A percentile compares a stretch with the other conserved stretches of the same genome.
Conservation (phyloP, 2,329 filamentous ascomycete species). For the Penicillium janthinellum region DNA sequence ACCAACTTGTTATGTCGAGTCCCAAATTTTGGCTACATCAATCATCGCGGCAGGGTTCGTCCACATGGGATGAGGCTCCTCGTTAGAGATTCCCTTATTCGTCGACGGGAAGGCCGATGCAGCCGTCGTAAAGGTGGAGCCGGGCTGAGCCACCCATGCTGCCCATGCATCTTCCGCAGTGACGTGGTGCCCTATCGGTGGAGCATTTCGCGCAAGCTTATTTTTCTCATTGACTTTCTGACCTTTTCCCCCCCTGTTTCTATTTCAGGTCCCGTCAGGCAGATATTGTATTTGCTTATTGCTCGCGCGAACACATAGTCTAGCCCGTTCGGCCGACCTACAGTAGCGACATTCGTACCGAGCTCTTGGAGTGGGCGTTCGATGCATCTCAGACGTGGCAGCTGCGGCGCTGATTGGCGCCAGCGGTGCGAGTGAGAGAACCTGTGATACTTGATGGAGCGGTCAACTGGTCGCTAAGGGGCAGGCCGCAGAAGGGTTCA, state of each 20-base stretch:
- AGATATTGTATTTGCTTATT: background rate
- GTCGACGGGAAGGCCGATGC: constrained; percentile 5
- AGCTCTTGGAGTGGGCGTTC: background rate
- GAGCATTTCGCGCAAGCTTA: background rate
- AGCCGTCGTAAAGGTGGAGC: constrained; percentile 6
- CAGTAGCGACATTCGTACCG: background rate
- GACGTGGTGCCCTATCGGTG: constrained; percentile 2
- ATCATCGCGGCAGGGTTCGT: too few relatives aligned
- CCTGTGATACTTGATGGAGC: background rate
- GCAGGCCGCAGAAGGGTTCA: background rate
- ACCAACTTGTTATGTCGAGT: constrained; percentile 13
- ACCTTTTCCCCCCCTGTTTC: background rate
- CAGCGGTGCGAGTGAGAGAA: background rate
- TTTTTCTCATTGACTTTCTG: background rate
- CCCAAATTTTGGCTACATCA: background rate
- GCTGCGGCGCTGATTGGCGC: background rate
- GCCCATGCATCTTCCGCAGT: background rate
- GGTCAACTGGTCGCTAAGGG: background rate
- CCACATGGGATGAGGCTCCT: constrained; percentile 1
- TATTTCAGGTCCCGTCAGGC: background rate
- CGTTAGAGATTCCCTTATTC: background rate
- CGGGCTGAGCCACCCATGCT: background rate
- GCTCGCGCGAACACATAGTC: background rate
- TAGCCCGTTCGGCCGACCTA: too few relatives aligned
- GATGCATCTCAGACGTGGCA: constrained; percentile 1